These are phyloP conservation scores for Dothistroma septosporum DNA, from an alignment of 2,329 filamentous ascomycete genomes.

Conservation along the genomic window DNA sequence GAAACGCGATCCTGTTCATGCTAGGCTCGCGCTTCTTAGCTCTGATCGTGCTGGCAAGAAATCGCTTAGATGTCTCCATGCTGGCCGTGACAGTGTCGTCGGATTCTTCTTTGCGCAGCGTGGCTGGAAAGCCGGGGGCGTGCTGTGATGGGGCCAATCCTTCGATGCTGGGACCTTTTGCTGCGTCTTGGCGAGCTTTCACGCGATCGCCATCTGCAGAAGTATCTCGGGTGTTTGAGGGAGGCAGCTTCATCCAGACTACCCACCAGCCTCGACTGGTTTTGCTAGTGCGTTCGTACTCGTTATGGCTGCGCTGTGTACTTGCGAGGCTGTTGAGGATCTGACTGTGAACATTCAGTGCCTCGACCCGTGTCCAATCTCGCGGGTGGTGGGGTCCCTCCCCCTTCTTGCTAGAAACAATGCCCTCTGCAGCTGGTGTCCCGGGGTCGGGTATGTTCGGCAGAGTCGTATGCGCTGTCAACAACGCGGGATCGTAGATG, in stretches of 20 bases:
- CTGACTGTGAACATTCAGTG: conserved; percentile 58
- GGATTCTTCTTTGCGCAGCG: conserved; percentile 8
- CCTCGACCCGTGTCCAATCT: conserved; percentile 54
- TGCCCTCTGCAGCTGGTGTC: conserved; percentile 39
- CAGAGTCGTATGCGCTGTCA: conserved; percentile 58
- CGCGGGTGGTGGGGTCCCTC: conserved; percentile 19
- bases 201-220: conserved; percentile 6
- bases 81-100: conserved; percentile 8
- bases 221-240: conserved; percentile 19
- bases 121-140: neutral
- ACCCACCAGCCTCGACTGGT: conserved; percentile 65
- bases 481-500: conserved; percentile 55
- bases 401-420: conserved; percentile 18
- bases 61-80: neutral
- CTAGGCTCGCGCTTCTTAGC: neutral
- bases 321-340: conserved; percentile 55
- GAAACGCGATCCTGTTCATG: conserved; percentile 40
- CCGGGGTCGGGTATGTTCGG: conserved; percentile 60
- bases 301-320: conserved; percentile 45
- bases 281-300: conserved; percentile 60
- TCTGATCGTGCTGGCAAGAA: neutral
- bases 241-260: conserved; percentile 57
- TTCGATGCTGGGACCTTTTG: conserved; percentile 1
- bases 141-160: neutral
- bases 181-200: conserved; percentile 3